Conservation (phyloP, 2,329 filamentous ascomycete species). For the Alternaria tenuissima region DNA sequence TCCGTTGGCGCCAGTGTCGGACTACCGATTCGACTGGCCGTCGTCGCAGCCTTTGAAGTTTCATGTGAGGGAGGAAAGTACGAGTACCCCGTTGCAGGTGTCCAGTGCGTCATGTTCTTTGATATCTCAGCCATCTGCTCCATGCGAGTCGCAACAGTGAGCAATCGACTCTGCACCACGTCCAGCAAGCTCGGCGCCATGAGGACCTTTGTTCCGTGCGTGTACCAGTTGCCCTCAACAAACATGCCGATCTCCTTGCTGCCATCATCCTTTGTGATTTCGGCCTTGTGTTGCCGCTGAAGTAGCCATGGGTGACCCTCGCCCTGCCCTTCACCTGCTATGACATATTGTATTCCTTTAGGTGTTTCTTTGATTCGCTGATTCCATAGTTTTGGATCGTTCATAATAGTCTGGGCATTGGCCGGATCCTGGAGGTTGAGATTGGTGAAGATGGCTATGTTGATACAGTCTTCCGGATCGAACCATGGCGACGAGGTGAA, state of each 20-base stretch:
- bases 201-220: slow-evolving; percentile 67
- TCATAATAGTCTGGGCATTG: slow-evolving; percentile 57
- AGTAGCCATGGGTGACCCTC: slow-evolving; percentile 67
- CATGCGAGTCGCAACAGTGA: slow-evolving; percentile 64
- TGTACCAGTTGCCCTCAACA: slow-evolving; percentile 66
- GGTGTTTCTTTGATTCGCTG: slow-evolving; percentile 59
- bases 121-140: slow-evolving; percentile 64
- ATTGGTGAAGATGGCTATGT: slow-evolving; percentile 62
- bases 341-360: slow-evolving; percentile 66
- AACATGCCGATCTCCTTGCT: slow-evolving; percentile 57
- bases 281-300: slow-evolving; percentile 60
- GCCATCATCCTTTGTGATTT: slow-evolving; percentile 45
- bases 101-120: slow-evolving; percentile 64
- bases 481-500: slow-evolving; percentile 71
- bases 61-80: slow-evolving; percentile 63
- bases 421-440: slow-evolving; percentile 55
- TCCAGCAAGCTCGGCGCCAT: slow-evolving; percentile 69
- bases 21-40: slow-evolving; percentile 44
- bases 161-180: slow-evolving; percentile 63
- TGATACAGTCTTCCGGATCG: slow-evolving; percentile 66
- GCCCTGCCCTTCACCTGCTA: slow-evolving; percentile 64
- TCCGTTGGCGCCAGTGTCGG: slow-evolving; percentile 36
- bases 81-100: slow-evolving; percentile 66
- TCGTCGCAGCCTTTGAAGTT: slow-evolving; percentile 36
- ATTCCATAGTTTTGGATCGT: slow-evolving; percentile 66